Base-by-base conservation (phyloP, 306 rosid genomes). In the Vicia faba region DNA sequence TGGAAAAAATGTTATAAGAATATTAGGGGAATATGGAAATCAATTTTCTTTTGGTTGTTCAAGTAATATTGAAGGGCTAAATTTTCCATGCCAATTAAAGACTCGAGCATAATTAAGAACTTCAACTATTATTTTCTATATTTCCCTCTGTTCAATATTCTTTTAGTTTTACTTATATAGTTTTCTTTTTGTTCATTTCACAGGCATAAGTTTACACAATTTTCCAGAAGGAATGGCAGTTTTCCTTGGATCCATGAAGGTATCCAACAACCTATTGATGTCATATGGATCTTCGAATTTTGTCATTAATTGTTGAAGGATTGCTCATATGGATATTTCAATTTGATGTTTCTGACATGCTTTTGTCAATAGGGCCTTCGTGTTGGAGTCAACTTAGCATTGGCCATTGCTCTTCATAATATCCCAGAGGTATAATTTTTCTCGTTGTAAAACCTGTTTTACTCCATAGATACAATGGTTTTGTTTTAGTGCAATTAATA, bases 141-240 rank as follows among this genome's bases (percentile, higher is more conserved):
- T 46, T 62, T n/a, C 62, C 28, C 58, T 8, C 26, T 38, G 53
- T 65, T 49, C 50, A 36, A 5, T 48, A 54, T 31, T 71, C 58
- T 49, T 44, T 20, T 20, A 14, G 48, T 65, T 73, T 56, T 54
- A 48, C 12, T 36, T 33, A 51, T 40, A 13, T 16, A 10, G 14
- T 48, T 53, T 63, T 7, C 2, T 6, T 35, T 29, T 66, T 44
- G 54, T 31, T 50, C 68, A n/a, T 64, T 29, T 35, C 16, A 1
- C 75, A 95, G 99, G 99, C 77, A 90, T 95, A 86, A 95, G 99
- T 79, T 86, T 95, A 75, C 99, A 95, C 80, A 95, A 90, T 68
- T 90, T 95, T 78, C 99, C 99, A 3, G 99, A 95, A 86, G 99
- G 99, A 67, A 95, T 95, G 99, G 99, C 99, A 0, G 99, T 95